Evolutionary conservation across 805 yeast genomes (phyloP).

Genomic region (Hyphopichia homilentoma): DNA sequence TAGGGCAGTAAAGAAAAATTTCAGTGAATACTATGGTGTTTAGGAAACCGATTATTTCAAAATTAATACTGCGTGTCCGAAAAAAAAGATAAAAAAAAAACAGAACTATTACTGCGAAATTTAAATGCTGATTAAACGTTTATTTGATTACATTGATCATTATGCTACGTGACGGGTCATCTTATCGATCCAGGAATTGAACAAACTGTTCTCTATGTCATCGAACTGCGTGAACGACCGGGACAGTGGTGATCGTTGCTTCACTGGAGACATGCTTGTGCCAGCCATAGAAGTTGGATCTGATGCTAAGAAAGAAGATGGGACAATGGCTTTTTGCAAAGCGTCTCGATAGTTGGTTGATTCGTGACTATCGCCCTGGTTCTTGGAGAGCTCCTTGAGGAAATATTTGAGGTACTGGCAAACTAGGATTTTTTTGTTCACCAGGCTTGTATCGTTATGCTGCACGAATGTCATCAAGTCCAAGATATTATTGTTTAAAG

Average conservation of each 20-base stretch:
- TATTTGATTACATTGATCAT: too few species aligned
- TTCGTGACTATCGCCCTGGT: conserved; percentile 4
- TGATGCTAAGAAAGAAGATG: conserved; percentile 19
- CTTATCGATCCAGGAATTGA: conserved; percentile 40
- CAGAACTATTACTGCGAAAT: too few species aligned
- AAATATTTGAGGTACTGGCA: conserved; percentile 39
- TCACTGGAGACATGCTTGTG: not conserved
- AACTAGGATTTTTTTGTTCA: conserved; percentile 24
- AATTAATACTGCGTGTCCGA: too few species aligned
- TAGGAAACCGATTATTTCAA: too few species aligned
- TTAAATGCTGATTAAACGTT: too few species aligned
- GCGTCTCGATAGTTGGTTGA: conserved; percentile 8
- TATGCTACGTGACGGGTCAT: too few species aligned
- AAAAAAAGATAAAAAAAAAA: too few species aligned
- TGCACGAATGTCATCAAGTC: conserved; percentile 21
- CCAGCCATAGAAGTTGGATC: conserved; percentile 2
- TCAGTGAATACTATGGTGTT: too few species aligned
- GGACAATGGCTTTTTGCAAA: conserved; percentile 32
- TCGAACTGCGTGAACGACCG: conserved; percentile 20
- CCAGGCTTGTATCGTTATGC: conserved; percentile 11
- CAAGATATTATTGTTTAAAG: conserved; percentile 33
- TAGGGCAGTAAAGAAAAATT: too few species aligned
- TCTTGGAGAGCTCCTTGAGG: conserved; percentile 31
- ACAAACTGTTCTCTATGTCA: conserved; percentile 38
- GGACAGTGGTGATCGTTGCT: conserved; percentile 7